These are phyloP conservation scores for Pluteus cervinus DNA, from an alignment of 768 basidiomycete species.

Conservation along the genomic window DNA sequence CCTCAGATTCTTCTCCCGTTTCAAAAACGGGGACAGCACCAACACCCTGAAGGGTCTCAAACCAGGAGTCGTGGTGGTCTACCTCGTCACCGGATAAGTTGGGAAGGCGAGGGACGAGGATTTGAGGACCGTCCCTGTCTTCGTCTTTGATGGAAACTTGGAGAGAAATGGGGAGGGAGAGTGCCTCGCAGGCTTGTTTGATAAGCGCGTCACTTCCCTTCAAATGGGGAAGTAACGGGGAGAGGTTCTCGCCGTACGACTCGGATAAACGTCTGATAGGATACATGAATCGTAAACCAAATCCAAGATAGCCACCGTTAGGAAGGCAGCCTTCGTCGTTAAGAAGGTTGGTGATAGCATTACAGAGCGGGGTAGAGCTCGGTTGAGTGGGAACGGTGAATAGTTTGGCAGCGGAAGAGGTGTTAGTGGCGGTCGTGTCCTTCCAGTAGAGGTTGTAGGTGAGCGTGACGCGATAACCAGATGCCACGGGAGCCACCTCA, in stretches of 20 bases:
- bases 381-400: too few species aligned
- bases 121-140: too few species aligned
- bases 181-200: constrained; percentile 10
- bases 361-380: too few species aligned
- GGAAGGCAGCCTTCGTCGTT: constrained; percentile 20
- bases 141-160: constrained; percentile 13
- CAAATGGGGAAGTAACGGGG: too few species aligned
- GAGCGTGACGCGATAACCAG: constrained; percentile 33
- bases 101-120: too few species aligned
- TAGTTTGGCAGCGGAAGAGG: too few species aligned
- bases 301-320: constrained; percentile 26
- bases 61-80: too few species aligned
- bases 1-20: too few species aligned
- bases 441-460: constrained; percentile 32
- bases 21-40: too few species aligned
- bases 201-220: constrained; percentile 25
- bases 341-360: constrained; percentile 18
- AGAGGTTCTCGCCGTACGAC: too few species aligned
- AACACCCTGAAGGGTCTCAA: too few species aligned
- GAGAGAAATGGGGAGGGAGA: constrained; percentile 13
- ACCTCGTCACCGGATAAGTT: too few species aligned
- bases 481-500: constrained; percentile 30
- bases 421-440: constrained; percentile 2
- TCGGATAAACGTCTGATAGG: constrained; percentile 18
- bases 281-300: constrained; percentile 29